These are phyloP conservation scores for Dactylorhiza incarnata DNA, from an alignment of 106 monocot species.

Conservation along the genomic window DNA sequence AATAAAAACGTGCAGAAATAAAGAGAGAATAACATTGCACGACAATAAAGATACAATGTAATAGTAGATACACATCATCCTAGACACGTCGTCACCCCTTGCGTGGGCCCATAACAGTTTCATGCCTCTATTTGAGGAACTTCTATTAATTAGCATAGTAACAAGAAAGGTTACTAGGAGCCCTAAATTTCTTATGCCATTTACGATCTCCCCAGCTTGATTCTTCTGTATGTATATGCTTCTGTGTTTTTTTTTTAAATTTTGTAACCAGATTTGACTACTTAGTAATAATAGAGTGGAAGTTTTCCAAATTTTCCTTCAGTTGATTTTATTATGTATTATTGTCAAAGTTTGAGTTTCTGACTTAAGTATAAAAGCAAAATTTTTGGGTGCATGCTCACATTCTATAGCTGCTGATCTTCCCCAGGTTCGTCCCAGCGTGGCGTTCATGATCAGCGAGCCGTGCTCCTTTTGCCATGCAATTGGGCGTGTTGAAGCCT, in stretches of 20 bases:
- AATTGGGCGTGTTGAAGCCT: slow-evolving; percentile 88
- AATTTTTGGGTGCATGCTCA: not conserved
- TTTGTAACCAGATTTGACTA: not conserved
- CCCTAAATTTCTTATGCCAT: not conserved
- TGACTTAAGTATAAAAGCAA: not conserved
- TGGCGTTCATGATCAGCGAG: slow-evolving; percentile 90
- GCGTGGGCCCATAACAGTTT: too few relatives aligned
- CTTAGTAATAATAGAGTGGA: not conserved
- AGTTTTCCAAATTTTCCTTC: too few relatives aligned
- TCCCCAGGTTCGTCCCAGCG: slow-evolving; percentile 86
- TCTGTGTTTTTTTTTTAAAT: not conserved
- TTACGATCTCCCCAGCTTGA: not conserved
- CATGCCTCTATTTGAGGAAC: too few relatives aligned
- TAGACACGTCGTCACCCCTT: too few relatives aligned
- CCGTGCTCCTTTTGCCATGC: slow-evolving; percentile 89
- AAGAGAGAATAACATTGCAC: too few relatives aligned
- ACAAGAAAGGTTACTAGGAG: not conserved
- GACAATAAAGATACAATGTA: too few relatives aligned
- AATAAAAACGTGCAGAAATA: too few relatives aligned
- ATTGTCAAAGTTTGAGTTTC: not conserved
- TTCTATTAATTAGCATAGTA: too few relatives aligned
- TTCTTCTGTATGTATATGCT: not conserved
- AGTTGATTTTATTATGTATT: slow-evolving; percentile 1
- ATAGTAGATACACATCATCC: too few relatives aligned
- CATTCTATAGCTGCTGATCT: not conserved